Conservation (phyloP, 345 rosid genomes). For the Mangifera indica region DNA sequence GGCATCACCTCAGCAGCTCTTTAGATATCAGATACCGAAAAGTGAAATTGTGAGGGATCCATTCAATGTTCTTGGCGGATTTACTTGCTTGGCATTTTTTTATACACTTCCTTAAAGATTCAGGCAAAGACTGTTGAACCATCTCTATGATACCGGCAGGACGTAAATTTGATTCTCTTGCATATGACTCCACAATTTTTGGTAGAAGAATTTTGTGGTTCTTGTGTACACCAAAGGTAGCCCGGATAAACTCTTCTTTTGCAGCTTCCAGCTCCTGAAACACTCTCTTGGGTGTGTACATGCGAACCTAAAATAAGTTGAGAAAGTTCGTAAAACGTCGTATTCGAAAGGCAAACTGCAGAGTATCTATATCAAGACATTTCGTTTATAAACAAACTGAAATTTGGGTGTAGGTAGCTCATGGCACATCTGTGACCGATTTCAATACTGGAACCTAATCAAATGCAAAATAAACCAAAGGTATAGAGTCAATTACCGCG, state of each 20-base stretch:
- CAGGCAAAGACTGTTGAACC: constrained; percentile 65
- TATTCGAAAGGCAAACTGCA: not conserved
- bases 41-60: constrained; percentile 86
- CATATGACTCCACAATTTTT: constrained; percentile 70
- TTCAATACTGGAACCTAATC: not conserved
- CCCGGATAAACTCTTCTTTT: constrained; percentile 84
- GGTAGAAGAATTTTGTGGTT: constrained; percentile 77
- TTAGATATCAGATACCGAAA: constrained; percentile 82
- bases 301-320: constrained; percentile 56
- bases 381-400: not conserved
- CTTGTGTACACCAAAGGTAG: constrained; percentile 62
- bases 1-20: constrained; percentile 59
- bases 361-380: not conserved
- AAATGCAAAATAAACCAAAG: constrained; percentile 9
- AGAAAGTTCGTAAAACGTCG: constrained; percentile 4
- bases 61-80: constrained; percentile 67
- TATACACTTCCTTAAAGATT: constrained; percentile 49
- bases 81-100: constrained; percentile 57
- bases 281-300: constrained; percentile 69
- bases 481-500: constrained; percentile 46
- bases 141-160: constrained; percentile 56
- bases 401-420: not conserved
- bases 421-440: not conserved
- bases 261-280: constrained; percentile 80
- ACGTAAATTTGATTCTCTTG: constrained; percentile 66